Evolutionary conservation across 148 eudicot genomes (phyloP).

Genomic region (Vaccinium darrowii): DNA sequence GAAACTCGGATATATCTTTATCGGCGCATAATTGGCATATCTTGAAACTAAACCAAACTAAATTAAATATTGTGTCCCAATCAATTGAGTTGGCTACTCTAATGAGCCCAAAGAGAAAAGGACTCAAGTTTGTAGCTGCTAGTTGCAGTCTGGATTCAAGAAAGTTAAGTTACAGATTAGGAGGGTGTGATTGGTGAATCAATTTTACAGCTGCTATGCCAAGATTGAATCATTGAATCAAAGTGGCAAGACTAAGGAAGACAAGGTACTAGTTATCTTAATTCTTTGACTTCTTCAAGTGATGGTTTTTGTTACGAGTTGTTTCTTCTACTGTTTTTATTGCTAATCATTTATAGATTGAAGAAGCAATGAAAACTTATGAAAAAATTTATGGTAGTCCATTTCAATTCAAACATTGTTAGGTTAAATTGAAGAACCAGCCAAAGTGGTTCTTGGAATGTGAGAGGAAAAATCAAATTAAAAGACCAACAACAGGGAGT

Average conservation of each 20-base stretch:
- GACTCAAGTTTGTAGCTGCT: not conserved
- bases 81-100: no score
- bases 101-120: no score
- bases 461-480: not conserved
- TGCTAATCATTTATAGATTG: not conserved
- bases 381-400: not conserved
- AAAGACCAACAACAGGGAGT: not conserved
- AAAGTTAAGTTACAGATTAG: not conserved
- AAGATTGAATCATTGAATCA: not conserved
- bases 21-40: no score
- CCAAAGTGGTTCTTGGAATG: not conserved
- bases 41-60: no score
- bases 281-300: not conserved
- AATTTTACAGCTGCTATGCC: not conserved
- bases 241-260: not conserved
- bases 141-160: not conserved
- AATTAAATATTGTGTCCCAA: no score
- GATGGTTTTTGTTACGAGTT: not conserved
- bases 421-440: not conserved
- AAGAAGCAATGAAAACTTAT: not conserved
- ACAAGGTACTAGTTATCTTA: not conserved
- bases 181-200: not conserved
- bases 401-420: not conserved
- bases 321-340: not conserved
- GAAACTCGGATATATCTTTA: no score